Conservation (phyloP, 2,329 filamentous ascomycete species). For the Monilinia fructicola region DNA sequence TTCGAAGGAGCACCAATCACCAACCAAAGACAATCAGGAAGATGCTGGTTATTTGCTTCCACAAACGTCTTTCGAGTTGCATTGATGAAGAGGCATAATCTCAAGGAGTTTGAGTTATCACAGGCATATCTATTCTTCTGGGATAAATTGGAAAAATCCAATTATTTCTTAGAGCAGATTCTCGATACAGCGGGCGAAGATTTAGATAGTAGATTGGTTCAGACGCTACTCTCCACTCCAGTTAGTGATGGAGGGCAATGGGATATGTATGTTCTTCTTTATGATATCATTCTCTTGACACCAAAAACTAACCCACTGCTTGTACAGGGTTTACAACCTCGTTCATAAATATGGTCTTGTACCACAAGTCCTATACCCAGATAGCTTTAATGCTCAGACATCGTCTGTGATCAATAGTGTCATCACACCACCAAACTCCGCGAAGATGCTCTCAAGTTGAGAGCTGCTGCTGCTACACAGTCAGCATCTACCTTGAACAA, state of each 20-base stretch:
- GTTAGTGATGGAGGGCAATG: conserved; percentile 84
- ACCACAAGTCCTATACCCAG: conserved; percentile 77
- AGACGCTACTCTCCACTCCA: conserved; percentile 65
- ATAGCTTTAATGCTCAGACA: conserved; percentile 74
- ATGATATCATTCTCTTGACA: background rate
- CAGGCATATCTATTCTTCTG: conserved; percentile 89
- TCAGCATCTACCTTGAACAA: conserved; percentile 19
- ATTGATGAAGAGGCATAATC: conserved; percentile 77
- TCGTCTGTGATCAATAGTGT: conserved; percentile 69
- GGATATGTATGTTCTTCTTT: conserved; percentile 58
- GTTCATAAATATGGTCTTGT: conserved; percentile 88
- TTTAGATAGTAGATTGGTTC: conserved; percentile 71
- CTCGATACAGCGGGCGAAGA: conserved; percentile 70
- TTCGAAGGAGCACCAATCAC: conserved; percentile 81
- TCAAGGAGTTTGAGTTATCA: conserved; percentile 79
- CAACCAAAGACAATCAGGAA: conserved; percentile 76
- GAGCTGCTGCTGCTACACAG: conserved; percentile 50
- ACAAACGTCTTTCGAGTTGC: conserved; percentile 92
- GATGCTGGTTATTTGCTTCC: conserved; percentile 89
- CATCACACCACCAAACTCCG: conserved; percentile 83
- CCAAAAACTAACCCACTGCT: background rate
- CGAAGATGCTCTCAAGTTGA: conserved; percentile 75
- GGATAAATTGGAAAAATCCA: conserved; percentile 91
- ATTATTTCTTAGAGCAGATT: conserved; percentile 84
- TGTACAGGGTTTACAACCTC: conserved; percentile 66